phyloP scores from a whole-genome alignment of 2,329 filamentous ascomycete species.

The Talaromyces sp. region DNA sequence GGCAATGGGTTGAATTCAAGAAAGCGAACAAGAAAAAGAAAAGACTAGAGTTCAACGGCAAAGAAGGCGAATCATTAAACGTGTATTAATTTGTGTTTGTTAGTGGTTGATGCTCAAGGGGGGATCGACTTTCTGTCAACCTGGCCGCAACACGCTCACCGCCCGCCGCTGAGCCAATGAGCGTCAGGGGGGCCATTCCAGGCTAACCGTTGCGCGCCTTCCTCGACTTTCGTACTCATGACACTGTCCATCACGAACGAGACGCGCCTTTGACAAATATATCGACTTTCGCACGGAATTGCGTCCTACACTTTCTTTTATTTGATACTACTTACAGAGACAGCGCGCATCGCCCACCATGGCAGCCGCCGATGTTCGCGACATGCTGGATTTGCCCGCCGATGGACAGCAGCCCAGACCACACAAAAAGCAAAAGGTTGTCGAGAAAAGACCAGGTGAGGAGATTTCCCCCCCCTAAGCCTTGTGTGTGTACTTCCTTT shows the following conservation, averaged over 20 bases:
- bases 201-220: neutral
- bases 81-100: slow-evolving; percentile 6
- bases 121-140: slow-evolving; percentile 13
- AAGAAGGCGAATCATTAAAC: neutral
- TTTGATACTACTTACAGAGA: neutral
- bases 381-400: slow-evolving; percentile 75
- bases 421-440: slow-evolving; percentile 70
- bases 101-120: slow-evolving; percentile 8
- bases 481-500: neutral
- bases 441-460: slow-evolving; percentile 54
- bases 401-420: slow-evolving; percentile 56
- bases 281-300: neutral
- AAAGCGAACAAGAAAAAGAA: neutral
- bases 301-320: neutral
- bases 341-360: slow-evolving; percentile 42
- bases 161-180: slow-evolving; percentile 3
- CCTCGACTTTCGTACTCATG: neutral
- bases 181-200: neutral
- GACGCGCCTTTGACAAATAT: neutral
- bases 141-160: slow-evolving; percentile 13
- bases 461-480: slow-evolving; percentile 11
- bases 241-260: neutral
- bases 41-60: neutral
- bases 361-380: slow-evolving; percentile 76
- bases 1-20: neutral